A percentile compares a stretch with the other conserved stretches of the same genome.
phyloP scores from a whole-genome alignment of 2,329 filamentous ascomycete species.

The Cryphonectria radicalis region DNA sequence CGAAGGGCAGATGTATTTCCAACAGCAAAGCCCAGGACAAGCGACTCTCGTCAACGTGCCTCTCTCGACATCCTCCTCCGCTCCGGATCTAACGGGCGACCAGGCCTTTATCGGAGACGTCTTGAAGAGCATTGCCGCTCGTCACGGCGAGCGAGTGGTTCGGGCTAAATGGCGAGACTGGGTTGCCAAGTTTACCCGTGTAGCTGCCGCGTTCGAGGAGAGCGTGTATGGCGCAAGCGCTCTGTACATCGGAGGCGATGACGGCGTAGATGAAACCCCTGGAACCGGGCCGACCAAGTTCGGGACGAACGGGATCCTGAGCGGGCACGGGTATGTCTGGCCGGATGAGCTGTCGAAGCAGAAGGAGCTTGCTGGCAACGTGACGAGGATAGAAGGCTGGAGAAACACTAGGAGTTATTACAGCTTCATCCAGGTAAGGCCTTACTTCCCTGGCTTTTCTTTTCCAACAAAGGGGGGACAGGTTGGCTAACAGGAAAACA shows the following conservation, averaged over 20 bases:
- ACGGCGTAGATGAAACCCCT: slow-evolving; percentile 59
- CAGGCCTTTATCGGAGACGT: slow-evolving; percentile 87
- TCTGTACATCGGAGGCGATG: slow-evolving; percentile 80
- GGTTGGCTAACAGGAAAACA: slow-evolving; percentile 44
- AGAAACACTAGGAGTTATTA: slow-evolving; percentile 94
- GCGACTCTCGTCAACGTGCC: slow-evolving; percentile 54
- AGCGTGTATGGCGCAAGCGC: slow-evolving; percentile 92
- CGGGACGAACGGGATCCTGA: slow-evolving; percentile 35
- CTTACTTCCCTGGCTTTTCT: slow-evolving; percentile 33
- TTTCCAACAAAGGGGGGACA: background rate
- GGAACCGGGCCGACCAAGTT: slow-evolving; percentile 53
- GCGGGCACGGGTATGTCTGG: slow-evolving; percentile 96
- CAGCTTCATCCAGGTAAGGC: slow-evolving; percentile 80
- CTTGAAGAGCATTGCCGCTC: slow-evolving; percentile 77
- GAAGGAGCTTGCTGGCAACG: slow-evolving; percentile 87
- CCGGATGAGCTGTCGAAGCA: slow-evolving; percentile 78
- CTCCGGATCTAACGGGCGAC: slow-evolving; percentile 79
- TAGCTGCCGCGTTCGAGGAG: slow-evolving; percentile 94
- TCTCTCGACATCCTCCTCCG: slow-evolving; percentile 42
- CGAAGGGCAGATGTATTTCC: slow-evolving; percentile 85
- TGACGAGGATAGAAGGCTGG: slow-evolving; percentile 95
- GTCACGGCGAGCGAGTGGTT: slow-evolving; percentile 88
- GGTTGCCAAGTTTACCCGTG: slow-evolving; percentile 90
- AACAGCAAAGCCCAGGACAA: slow-evolving; percentile 72
- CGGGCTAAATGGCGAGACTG: slow-evolving; percentile 92